Conservation (phyloP, 495 filamentous ascomycete genomes). For the Terfezia boudieri region DNA sequence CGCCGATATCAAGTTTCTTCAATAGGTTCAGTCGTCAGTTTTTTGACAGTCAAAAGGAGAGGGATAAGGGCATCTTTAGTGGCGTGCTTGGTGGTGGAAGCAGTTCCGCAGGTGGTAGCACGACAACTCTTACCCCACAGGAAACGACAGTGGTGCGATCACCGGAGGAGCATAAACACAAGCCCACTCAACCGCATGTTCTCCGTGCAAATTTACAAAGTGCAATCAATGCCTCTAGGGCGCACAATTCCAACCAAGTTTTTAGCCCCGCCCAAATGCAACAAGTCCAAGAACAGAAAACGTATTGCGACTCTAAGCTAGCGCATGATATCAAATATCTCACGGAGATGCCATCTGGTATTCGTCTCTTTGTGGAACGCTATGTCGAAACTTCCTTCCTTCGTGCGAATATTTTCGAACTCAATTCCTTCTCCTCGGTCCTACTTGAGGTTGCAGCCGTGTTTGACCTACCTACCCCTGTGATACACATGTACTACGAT, state of each 20-base stretch:
- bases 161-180: slow-evolving; percentile 4
- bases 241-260: slow-evolving; percentile 48
- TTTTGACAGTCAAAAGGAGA: slow-evolving; percentile 11
- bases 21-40: slow-evolving; percentile 39
- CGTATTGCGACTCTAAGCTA: slow-evolving; percentile 56
- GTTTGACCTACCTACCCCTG: slow-evolving; percentile 38
- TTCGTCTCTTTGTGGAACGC: slow-evolving; percentile 48
- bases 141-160: slow-evolving; percentile 9
- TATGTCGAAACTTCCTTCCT: slow-evolving; percentile 34
- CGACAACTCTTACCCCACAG: not conserved
- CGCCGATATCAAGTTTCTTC: slow-evolving; percentile 31
- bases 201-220: slow-evolving; percentile 46
- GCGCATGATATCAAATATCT: slow-evolving; percentile 52
- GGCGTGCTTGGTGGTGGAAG: not conserved
- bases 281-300: slow-evolving; percentile 57
- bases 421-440: slow-evolving; percentile 49
- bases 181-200: slow-evolving; percentile 32
- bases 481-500: slow-evolving; percentile 74
- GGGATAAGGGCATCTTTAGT: not conserved
- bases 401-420: slow-evolving; percentile 32
- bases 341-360: slow-evolving; percentile 43
- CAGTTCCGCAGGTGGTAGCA: not conserved
- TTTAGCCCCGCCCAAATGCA: slow-evolving; percentile 49
- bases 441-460: slow-evolving; percentile 46
- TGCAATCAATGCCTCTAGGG: slow-evolving; percentile 59